Evolutionary conservation across 768 basidiomycete genomes (phyloP).

Genomic region (Guyanaporus albipodus): DNA sequence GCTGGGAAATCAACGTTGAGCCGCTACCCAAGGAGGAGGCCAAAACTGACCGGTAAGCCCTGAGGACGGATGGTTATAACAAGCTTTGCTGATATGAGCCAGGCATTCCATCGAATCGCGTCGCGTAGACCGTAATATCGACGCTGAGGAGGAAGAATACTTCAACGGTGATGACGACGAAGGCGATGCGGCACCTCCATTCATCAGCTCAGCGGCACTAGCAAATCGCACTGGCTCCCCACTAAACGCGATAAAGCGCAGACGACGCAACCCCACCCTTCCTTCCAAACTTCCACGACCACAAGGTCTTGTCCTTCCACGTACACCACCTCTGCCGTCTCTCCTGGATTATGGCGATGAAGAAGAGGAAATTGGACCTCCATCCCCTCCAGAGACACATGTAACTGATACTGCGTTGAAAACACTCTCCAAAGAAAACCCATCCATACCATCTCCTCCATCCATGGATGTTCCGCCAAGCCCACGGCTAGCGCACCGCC

Average conservation of each 20-base stretch:
- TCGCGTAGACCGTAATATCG: slow-evolving; percentile 46
- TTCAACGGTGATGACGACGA: slow-evolving; percentile 90
- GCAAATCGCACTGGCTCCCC: slow-evolving; percentile 29
- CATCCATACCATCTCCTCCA: slow-evolving; percentile 29
- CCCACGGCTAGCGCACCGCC: slow-evolving; percentile 38
- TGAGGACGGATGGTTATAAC: slow-evolving; percentile 7
- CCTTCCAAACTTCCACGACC: slow-evolving; percentile 46
- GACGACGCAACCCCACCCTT: slow-evolving; percentile 46
- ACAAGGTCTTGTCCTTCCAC: slow-evolving; percentile 38
- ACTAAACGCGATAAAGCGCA: slow-evolving; percentile 50
- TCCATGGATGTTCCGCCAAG: slow-evolving; percentile 36
- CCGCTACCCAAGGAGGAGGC: slow-evolving; percentile 54
- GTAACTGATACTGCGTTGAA: slow-evolving; percentile 13
- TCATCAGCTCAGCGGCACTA: slow-evolving; percentile 26
- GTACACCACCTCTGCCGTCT: slow-evolving; percentile 52
- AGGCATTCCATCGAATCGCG: slow-evolving; percentile 41
- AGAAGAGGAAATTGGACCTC: slow-evolving; percentile 38
- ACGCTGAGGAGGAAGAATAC: slow-evolving; percentile 87
- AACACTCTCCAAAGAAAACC: slow-evolving; percentile 12
- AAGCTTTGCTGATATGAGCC: slow-evolving; percentile 11
- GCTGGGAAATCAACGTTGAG: slow-evolving; percentile 92
- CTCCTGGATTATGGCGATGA: slow-evolving; percentile 79
- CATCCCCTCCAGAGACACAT: slow-evolving; percentile 13
- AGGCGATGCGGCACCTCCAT: slow-evolving; percentile 38
- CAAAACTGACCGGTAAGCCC: slow-evolving; percentile 48